Conservation (phyloP, 2,329 filamentous ascomycete genomes). For the Cordyceps farinosa region DNA sequence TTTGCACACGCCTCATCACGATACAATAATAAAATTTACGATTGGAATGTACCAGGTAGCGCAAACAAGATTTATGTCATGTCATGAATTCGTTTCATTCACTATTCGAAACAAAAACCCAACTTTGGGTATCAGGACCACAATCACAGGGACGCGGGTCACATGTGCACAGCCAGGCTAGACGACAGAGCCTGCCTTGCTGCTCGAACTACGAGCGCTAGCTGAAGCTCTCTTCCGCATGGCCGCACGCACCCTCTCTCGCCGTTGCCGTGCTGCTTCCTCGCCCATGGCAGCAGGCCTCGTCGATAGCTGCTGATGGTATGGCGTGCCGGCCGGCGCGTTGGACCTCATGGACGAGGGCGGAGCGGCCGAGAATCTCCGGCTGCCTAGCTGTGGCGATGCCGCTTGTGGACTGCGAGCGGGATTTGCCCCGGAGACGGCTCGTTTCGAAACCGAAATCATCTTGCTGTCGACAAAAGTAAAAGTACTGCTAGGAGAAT, state of each 20-base stretch:
- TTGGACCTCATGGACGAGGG: constrained; percentile 20
- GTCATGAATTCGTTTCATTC: not conserved
- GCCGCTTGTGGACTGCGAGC: not conserved
- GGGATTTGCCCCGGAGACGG: not conserved
- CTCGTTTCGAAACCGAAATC: not conserved
- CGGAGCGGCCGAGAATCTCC: constrained; percentile 20
- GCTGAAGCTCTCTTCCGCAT: constrained; percentile 25
- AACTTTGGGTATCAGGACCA: not conserved
- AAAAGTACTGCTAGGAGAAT: not conserved
- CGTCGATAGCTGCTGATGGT: constrained; percentile 24
- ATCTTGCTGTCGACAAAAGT: not conserved
- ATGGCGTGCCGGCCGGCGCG: constrained; percentile 24
- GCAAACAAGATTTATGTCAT: not conserved
- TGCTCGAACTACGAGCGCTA: constrained; percentile 19
- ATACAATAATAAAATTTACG: constrained; percentile 6
- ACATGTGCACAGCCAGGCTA: not conserved
- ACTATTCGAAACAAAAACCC: not conserved
- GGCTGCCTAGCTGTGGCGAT: not conserved
- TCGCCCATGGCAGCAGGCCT: constrained; percentile 18
- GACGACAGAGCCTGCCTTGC: constrained; percentile 16
- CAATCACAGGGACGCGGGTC: not conserved
- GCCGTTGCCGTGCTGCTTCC: constrained; percentile 22
- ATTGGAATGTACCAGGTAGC: not conserved
- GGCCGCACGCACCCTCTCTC: constrained; percentile 27
- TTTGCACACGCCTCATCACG: constrained; percentile 16